Percentiles rank a stretch among this genome's conserved stretches.
Evolutionary conservation across 148 eudicot species (phyloP).

Genomic region (Fagopyrum homotropicum): DNA sequence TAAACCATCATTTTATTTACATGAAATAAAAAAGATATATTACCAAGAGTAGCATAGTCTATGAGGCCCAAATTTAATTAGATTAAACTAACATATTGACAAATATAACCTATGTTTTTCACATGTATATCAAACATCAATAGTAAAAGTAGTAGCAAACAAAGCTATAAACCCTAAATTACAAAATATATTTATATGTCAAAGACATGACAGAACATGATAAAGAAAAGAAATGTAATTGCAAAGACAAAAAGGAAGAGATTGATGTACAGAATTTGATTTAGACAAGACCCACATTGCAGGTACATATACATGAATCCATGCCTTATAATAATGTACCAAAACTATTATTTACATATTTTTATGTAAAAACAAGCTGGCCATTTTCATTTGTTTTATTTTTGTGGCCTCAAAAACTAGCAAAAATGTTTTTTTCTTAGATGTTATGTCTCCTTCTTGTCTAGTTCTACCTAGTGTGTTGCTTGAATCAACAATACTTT

Average conservation of each 20-base stretch:
- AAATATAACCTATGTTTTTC: neutral
- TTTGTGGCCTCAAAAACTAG: neutral
- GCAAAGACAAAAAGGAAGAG: slow-evolving; percentile 12
- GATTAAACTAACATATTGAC: neutral
- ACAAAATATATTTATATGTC: neutral
- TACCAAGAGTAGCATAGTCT: too few relatives aligned
- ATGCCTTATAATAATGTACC: slow-evolving; percentile 3
- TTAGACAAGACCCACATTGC: slow-evolving; percentile 13
- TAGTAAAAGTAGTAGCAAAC: neutral
- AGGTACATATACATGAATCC: slow-evolving; percentile 13
- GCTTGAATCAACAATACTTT: neutral
- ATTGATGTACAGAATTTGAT: slow-evolving; percentile 14
- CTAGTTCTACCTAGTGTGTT: neutral
- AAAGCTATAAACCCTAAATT: slow-evolving; percentile 4
- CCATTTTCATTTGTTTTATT: slow-evolving; percentile 4
- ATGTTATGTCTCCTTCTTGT: slow-evolving; percentile 10
- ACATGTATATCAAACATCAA: neutral
- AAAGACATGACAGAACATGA: slow-evolving; percentile 11
- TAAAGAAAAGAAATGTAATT: neutral
- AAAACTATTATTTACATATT: neutral
- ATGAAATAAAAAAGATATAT: too few relatives aligned
- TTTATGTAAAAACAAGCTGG: neutral
- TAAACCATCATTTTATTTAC: too few relatives aligned
- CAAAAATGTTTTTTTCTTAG: neutral
- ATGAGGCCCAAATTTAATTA: neutral